Base-by-base conservation (phyloP, 1,284 basidiomycete genomes). In the Ganoderma meredithae region DNA sequence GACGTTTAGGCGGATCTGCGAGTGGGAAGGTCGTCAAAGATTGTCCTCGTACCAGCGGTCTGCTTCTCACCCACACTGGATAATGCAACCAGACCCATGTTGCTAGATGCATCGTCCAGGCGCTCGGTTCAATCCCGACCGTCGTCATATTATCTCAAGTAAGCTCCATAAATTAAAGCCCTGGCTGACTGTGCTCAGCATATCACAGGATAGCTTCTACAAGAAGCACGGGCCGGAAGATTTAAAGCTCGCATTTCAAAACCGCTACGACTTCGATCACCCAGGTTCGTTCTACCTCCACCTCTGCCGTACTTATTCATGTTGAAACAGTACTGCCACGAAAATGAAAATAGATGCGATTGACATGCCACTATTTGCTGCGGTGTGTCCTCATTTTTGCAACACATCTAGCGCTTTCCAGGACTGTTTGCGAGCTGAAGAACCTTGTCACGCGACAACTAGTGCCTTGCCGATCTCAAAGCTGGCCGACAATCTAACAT, bases 211-310 rank as follows among this genome's bases (percentile, higher is more conserved):
- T 79, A 93, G 95, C 74, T 99, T 99, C 81, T 99, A 99, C 82
- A 95, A 92, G 74, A 83, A 84, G 39, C 93, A 96, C 74, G 87
- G 87, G 0, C 84, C 86, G 0, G 94, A 96, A 75, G 90, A 99
- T 80, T 84, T 95, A 25, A 85, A 85, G 31, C 83, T 93, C 17
- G 97, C 97, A 0, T 92, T 95, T 78, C 86, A 89, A n/a, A 96
- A 91, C 75, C 85, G 92, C 69, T 88, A 94, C 72, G 96, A 99
- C 78, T 94, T 99, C 79, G 97, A 99, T 77, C 95, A 96, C 75
- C 97, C 97, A 63, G 70, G 73, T 74, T 3, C 9, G 63, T 61
- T n/a, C 2, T 4, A 22, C 5, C 17, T 40, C 47, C 4, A 47
- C 8, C 22, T 41, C 10, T 25, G 25, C 10, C 15, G 31, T 10